A percentile compares a stretch with the other conserved stretches of the same genome.
These are phyloP conservation scores for Xylaria sp. DNA, from an alignment of 2,329 filamentous ascomycete species.

Conservation along the genomic window DNA sequence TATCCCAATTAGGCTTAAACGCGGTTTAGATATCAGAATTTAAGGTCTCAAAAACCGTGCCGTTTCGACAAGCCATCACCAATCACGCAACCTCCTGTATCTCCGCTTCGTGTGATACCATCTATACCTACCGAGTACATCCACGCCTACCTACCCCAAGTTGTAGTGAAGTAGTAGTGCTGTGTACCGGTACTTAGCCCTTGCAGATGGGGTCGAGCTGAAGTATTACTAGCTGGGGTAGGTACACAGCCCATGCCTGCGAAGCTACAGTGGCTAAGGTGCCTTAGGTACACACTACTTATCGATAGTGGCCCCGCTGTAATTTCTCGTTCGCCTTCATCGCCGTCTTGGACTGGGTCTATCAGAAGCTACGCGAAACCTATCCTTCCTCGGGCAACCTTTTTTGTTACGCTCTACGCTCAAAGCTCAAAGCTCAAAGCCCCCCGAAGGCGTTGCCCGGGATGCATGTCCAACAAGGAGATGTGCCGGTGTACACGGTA, in stretches of 20 bases:
- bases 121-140: too few species aligned
- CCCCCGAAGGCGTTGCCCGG: conserved; percentile 29
- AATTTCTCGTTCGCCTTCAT: conserved; percentile 34
- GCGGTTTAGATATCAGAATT: too few species aligned
- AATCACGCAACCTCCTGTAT: conserved; percentile 13
- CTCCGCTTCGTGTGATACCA: conserved; percentile 4
- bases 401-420: conserved; percentile 13
- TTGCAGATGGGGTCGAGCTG: too few species aligned
- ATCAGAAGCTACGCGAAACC: neutral
- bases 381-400: neutral
- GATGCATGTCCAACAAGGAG: conserved; percentile 87
- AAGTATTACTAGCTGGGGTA: conserved; percentile 17
- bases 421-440: neutral
- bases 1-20: too few species aligned
- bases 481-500: conserved; percentile 93
- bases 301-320: conserved; percentile 35
- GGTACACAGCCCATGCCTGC: conserved; percentile 11
- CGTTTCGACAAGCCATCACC: conserved; percentile 8
- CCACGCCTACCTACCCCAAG: too few species aligned
- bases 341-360: conserved; percentile 5
- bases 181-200: too few species aligned
- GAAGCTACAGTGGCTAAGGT: too few species aligned
- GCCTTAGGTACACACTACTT: neutral
- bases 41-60: too few species aligned
- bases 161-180: too few species aligned